Base-by-base conservation (phyloP, 805 yeast genomes). In the Saccharomycopsis guyanensis region DNA sequence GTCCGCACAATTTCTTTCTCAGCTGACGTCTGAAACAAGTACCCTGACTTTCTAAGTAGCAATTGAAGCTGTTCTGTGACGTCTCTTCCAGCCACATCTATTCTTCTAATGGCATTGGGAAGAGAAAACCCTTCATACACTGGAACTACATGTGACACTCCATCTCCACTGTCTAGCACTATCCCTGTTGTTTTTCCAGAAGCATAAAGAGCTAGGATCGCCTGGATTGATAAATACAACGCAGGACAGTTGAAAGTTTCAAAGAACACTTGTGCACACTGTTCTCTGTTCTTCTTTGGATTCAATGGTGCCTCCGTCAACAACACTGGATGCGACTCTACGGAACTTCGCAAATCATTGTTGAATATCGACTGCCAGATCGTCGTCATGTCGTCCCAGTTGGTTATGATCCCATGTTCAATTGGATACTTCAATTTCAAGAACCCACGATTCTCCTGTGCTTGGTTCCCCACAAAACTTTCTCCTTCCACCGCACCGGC, bases 81-180 rank as follows among this genome's bases (percentile, higher is more conserved):
- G 55, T 88, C 96, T 38, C 93, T 61, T 0, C 97, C 97, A 0
- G 93, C 96, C 22, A 87, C 60, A 58, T 88, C 93, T 51, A 83
- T 69, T 45, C 96, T 64, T 60, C 76, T 75, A 20, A 86, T 77
- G 2, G 89, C 78, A 2, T 80, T 70, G 0, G 89, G 80, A 13
- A 89, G 60, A 10, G 89, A 71, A 61, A 86, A 89, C 3, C 97
- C 97, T 50, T 87, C 88, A 62, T 78, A 91, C 0, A 91, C 86
- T 0, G 97, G 96, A 2, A 87, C 95, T 6, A 84, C 72, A 57
- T 85, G 89, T 34, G 85, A 75, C 22, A 87, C 95, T 3, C 97
- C 97, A 61, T 89, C 97, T 3, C 97, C 97, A n/a, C 82, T 75
- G 58, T 89, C 96, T 10, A 91, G 58, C 2, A 86, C 95, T 33